Base-by-base conservation (phyloP, 1,284 basidiomycete genomes). In the Ustilago vetiveriae region DNA sequence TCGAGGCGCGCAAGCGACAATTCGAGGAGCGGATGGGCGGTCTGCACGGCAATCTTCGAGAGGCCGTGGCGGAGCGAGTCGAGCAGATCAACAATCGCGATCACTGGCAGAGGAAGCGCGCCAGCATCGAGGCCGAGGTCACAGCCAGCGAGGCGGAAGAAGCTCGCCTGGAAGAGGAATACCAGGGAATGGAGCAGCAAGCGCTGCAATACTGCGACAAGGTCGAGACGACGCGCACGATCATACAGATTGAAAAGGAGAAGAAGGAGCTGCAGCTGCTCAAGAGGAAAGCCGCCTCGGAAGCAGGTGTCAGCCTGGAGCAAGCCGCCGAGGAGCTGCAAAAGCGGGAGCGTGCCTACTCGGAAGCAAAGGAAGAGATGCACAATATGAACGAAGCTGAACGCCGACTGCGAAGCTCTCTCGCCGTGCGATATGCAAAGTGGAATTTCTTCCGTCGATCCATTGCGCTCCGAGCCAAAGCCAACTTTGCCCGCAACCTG, bases 381-480 rank as follows among this genome's bases (percentile, higher is more conserved):
- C 86, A 84, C 57, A 86, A 87, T 42, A 87, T 92, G 84, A 81
- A 85, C 16, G 72, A 78, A 22, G 58, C 54, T 17, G 53, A 60
- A 29, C 36, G 29, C 13, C 41, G 56, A 17, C 54, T 71, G 2
- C 49, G 49, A 8, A 44, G 38, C 41, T 55, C 68, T 4, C 43
- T 71, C 5, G 43, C 40, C 11, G 38, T 62, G 6, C 67, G 67
- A 6, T 59, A 70, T 13, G 79, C 84, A 11, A 88, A 88, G 70
- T 98, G 95, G 95, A 87, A 90, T 55, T 88, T 90, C 48, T 94
- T 96, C 85, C 88, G 94, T 47, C 86, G 88, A 9, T 89, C 91
- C 74, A 93, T 94, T 63, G 89, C 92, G 10, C 84, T 92, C 22
- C 89, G 92, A 6, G 93, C 92, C 82, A 92, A 91, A 76, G 75